Evolutionary conservation across 1,139 yeast species (phyloP).

Genomic region (Yamadazyma membranifaciens): DNA sequence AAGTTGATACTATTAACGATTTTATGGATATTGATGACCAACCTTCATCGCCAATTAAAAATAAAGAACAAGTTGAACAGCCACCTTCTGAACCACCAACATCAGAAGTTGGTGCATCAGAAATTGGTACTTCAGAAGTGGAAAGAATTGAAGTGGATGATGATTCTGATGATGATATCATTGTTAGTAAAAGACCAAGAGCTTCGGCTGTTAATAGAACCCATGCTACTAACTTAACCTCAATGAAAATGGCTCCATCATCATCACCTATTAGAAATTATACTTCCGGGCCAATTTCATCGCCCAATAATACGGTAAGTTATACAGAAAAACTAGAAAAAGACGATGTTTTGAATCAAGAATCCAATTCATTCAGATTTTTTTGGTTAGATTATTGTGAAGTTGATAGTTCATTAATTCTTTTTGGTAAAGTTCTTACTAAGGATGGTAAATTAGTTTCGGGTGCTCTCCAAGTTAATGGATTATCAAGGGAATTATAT

Average conservation of each 20-base stretch:
- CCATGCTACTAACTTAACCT: conserved; percentile 17
- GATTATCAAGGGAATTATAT: conserved; percentile 68
- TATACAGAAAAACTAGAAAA: conserved; percentile 48
- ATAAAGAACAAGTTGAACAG: conserved; percentile 16
- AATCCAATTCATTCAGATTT: conserved; percentile 57
- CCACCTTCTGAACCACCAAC: not conserved
- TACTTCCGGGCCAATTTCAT: conserved; percentile 12
- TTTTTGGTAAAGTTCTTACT: conserved; percentile 81
- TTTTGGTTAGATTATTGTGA: conserved; percentile 92
- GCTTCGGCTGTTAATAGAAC: conserved; percentile 31
- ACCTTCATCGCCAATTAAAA: conserved; percentile 34
- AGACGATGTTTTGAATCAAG: conserved; percentile 36
- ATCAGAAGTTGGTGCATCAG: conserved; percentile 1
- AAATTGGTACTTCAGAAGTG: conserved; percentile 8
- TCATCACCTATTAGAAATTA: conserved; percentile 24
- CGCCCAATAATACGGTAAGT: conserved; percentile 22
- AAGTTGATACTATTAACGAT: conserved; percentile 13
- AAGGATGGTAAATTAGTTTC: conserved; percentile 62
- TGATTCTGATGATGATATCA: conserved; percentile 50
- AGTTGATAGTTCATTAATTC: conserved; percentile 61
- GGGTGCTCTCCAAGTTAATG: conserved; percentile 74
- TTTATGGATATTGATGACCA: conserved; percentile 22
- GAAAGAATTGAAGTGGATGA: conserved; percentile 16
- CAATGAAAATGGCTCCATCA: conserved; percentile 19
- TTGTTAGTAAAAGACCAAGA: conserved; percentile 47